Percentiles rank a stretch among this genome's conserved stretches.
Conservation (phyloP, 257 asterid species). For the Solanum virginianum region DNA sequence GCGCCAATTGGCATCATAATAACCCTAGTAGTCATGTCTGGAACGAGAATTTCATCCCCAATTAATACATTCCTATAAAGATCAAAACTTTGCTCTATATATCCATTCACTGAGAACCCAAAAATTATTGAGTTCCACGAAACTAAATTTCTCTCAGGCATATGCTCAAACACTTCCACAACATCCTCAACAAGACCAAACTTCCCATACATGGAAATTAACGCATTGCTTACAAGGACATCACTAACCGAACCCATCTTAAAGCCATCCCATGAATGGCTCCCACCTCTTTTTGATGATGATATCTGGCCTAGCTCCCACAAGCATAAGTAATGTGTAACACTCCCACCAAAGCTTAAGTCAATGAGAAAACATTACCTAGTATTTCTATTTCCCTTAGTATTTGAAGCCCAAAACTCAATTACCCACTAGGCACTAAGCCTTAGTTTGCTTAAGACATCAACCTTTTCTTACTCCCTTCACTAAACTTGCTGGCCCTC, state of each 20-base stretch:
- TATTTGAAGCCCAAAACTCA: not conserved
- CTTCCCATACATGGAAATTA: constrained; percentile 14
- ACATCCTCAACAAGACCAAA: constrained; percentile 5
- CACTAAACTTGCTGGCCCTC: not conserved
- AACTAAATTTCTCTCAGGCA: constrained; percentile 19
- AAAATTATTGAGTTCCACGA: constrained; percentile 14
- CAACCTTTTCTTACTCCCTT: not conserved
- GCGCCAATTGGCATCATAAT: constrained; percentile 18
- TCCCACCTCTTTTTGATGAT: no score
- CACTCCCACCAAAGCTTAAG: not conserved
- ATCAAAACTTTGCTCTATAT: not conserved
- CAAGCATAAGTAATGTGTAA: not conserved
- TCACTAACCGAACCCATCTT: constrained; percentile 7
- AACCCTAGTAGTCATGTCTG: constrained; percentile 17
- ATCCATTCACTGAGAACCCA: constrained; percentile 6
- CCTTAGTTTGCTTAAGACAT: not conserved
- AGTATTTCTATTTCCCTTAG: not conserved
- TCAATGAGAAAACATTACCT: not conserved
- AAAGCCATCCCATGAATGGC: constrained; percentile 10
- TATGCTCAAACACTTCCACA: not conserved
- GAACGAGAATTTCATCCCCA: constrained; percentile 1
- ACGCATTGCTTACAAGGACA: constrained; percentile 14
- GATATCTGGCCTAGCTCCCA: not conserved
- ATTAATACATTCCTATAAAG: not conserved
- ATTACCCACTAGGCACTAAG: not conserved